These are phyloP conservation scores for Pleoardoris graminearum DNA, from an alignment of 2,329 filamentous ascomycete species.

Conservation along the genomic window DNA sequence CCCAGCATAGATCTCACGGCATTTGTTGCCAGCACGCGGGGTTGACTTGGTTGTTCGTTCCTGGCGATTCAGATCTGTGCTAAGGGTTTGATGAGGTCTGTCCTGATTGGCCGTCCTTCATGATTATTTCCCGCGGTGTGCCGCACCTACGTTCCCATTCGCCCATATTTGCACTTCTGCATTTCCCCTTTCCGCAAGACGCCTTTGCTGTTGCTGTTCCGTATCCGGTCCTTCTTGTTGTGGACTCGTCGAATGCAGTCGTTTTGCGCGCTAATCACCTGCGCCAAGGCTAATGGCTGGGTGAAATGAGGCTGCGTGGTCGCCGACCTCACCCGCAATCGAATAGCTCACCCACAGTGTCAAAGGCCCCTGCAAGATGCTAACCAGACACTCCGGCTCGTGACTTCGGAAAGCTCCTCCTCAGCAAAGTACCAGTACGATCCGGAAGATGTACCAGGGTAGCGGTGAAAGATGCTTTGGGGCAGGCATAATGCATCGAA, in stretches of 20 bases:
- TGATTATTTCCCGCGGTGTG: background rate
- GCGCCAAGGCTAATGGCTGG: conserved; percentile 31
- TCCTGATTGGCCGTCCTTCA: background rate
- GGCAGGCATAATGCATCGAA: conserved; percentile 1
- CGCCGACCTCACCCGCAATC: conserved; percentile 28
- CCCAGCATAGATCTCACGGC: conserved; percentile 6
- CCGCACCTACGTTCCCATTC: background rate
- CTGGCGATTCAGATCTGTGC: background rate
- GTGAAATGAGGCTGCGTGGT: conserved; percentile 30
- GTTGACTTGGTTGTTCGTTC: background rate
- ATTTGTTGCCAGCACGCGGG: background rate
- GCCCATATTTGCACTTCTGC: background rate
- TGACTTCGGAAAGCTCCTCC: conserved; percentile 4
- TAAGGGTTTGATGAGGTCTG: background rate
- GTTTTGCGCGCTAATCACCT: conserved; percentile 8
- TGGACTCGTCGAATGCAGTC: background rate
- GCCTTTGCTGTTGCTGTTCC: conserved; percentile 3
- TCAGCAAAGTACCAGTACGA: background rate
- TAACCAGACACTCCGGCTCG: background rate
- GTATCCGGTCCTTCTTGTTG: conserved; percentile 1
- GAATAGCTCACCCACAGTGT: conserved; percentile 11
- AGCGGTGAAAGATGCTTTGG: conserved; percentile 9
- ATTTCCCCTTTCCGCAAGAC: conserved; percentile 1
- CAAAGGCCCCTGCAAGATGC: background rate
- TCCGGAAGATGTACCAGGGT: background rate